A percentile compares a stretch with the other conserved stretches of the same genome.
Evolutionary conservation across 2,329 filamentous ascomycete genomes (phyloP).

Genomic region (Chaetothyriales sp.): DNA sequence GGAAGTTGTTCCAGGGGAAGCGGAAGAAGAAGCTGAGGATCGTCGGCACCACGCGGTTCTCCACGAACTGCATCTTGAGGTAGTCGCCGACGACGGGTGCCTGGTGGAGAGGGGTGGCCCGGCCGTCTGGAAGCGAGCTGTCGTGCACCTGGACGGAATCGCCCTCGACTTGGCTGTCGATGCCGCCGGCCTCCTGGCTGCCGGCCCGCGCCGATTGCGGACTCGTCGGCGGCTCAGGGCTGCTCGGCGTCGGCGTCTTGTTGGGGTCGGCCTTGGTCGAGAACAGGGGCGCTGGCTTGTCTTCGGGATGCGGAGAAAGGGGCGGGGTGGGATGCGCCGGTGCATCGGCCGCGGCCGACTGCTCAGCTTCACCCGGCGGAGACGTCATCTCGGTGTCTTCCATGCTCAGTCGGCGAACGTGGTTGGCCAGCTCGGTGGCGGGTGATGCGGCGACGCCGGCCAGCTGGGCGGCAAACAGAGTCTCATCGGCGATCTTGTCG

Average conservation of each 20-base stretch:
- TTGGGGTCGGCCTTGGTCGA: conserved; percentile 12
- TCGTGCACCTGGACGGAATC: conserved; percentile 10
- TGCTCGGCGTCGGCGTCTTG: conserved; percentile 17
- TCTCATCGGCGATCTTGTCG: conserved; percentile 48
- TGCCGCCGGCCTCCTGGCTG: conserved; percentile 2
- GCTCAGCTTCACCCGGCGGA: conserved; percentile 20
- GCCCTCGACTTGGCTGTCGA: conserved; percentile 6
- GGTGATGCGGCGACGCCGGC: conserved; percentile 31
- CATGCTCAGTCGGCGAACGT: conserved; percentile 38
- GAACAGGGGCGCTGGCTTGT: conserved; percentile 56
- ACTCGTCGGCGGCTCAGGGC: conserved; percentile 14
- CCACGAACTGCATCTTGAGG: conserved; percentile 91
- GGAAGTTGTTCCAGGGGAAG: conserved; percentile 98
- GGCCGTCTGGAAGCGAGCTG: conserved; percentile 16
- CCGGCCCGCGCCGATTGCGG: conserved; percentile 4
- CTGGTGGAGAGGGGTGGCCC: conserved; percentile 42
- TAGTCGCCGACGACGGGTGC: conserved; percentile 83
- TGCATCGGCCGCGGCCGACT: conserved; percentile 1
- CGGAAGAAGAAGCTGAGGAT: conserved; percentile 96
- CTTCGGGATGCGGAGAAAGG: conserved; percentile 47
- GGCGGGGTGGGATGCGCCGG: conserved; percentile 4
- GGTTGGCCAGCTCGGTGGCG: conserved; percentile 41
- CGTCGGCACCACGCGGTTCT: conserved; percentile 84
- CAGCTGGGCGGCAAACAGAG: conserved; percentile 43
- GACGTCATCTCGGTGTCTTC: conserved; percentile 38